These are phyloP conservation scores for Papilionanthe hybrid DNA, from an alignment of 116 monocot genomes.

Conservation along the genomic window DNA sequence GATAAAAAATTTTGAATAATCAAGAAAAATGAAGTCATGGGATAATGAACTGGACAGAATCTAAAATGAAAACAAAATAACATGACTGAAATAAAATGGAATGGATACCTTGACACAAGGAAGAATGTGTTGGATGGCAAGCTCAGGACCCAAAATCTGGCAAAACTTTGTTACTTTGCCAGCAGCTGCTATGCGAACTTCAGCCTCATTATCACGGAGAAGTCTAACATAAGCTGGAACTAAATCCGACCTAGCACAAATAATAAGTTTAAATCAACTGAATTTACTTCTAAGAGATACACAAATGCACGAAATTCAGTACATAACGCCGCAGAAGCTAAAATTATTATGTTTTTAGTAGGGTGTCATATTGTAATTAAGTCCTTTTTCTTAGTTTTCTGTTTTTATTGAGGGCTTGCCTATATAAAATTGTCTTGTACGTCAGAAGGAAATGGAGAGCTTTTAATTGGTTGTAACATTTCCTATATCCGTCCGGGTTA, in stretches of 20 bases:
- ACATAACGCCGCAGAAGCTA: no score
- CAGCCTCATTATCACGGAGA: slow-evolving; percentile 66
- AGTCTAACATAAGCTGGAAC: slow-evolving; percentile 69
- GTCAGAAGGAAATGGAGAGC: no score
- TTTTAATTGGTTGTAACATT: no score
- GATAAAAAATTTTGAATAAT: not conserved
- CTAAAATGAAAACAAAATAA: not conserved
- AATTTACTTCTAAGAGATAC: not conserved
- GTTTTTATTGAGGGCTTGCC: no score
- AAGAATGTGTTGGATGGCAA: slow-evolving; percentile 61
- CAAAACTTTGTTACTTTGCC: slow-evolving; percentile 70
- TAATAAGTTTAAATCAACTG: not conserved
- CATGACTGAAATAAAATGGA: not conserved
- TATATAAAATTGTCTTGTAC: no score
- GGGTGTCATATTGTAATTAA: no score
- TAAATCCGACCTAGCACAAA: slow-evolving; percentile 40
- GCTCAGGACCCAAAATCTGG: slow-evolving; percentile 42
- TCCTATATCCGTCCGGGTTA: no score
- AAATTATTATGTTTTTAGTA: no score
- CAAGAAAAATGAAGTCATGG: not conserved
- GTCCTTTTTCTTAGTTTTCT: no score
- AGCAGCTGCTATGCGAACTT: slow-evolving; percentile 68
- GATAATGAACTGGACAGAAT: not conserved
- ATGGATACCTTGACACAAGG: slow-evolving; percentile 55
- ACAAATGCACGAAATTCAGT: not conserved